These are phyloP conservation scores for Hypoxylon sp. DNA, from an alignment of 2,329 filamentous ascomycete genomes.

Conservation along the genomic window DNA sequence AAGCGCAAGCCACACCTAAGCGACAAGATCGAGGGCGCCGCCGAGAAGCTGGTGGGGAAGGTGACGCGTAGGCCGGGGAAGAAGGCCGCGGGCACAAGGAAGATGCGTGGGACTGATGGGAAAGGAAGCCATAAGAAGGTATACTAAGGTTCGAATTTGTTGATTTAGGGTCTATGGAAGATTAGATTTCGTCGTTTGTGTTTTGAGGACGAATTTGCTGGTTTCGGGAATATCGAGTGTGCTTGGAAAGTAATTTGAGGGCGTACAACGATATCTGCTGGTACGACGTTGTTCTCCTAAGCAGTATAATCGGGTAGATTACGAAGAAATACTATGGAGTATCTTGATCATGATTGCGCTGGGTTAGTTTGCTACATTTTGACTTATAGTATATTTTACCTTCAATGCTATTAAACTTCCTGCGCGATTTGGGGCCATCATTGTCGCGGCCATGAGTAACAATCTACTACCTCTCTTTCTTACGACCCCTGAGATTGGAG, in stretches of 20 bases:
- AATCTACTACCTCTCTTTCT: background rate
- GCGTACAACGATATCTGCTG: background rate
- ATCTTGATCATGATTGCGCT: background rate
- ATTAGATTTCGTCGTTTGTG: background rate
- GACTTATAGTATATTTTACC: background rate
- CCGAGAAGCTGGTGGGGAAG: slow-evolving; percentile 49
- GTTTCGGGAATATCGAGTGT: background rate
- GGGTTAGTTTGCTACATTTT: background rate
- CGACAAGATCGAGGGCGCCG: slow-evolving; percentile 51
- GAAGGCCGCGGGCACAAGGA: slow-evolving; percentile 51
- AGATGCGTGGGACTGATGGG: slow-evolving; percentile 51
- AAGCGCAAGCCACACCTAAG: slow-evolving; percentile 51
- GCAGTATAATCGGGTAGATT: background rate
- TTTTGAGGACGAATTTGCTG: background rate
- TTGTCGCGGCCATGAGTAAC: background rate
- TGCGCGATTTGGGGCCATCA: background rate
- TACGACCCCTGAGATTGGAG: background rate
- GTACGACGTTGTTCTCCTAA: background rate
- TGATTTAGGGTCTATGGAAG: background rate
- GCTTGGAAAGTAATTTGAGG: background rate
- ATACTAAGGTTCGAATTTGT: background rate
- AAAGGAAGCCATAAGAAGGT: slow-evolving; percentile 40
- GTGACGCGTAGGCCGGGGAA: slow-evolving; percentile 49
- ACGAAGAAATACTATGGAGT: background rate
- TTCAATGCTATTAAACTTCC: background rate